Percentiles rank a stretch among this genome's conserved stretches.
These are phyloP conservation scores for Hypoxylon sp. DNA, from an alignment of 2,329 filamentous ascomycete genomes.

Conservation along the genomic window DNA sequence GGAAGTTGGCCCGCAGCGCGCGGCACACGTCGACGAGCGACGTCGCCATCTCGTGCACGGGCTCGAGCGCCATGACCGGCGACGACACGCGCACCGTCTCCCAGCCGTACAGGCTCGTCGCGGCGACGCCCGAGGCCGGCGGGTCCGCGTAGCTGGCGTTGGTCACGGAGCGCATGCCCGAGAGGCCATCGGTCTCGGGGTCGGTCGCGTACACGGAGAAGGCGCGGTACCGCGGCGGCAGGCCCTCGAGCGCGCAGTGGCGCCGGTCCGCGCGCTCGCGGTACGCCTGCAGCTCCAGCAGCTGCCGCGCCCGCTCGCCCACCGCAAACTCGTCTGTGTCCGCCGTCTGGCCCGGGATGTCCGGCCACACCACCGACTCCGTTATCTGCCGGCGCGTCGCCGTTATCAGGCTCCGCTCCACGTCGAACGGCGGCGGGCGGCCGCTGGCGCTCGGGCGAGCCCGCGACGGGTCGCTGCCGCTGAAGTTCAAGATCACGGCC, in stretches of 20 bases:
- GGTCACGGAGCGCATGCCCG: neutral
- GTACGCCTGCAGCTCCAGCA: conserved; percentile 4
- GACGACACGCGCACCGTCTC: conserved; percentile 29
- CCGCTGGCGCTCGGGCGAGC: neutral
- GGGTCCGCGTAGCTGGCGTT: neutral
- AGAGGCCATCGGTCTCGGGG: neutral
- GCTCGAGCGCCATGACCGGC: conserved; percentile 19
- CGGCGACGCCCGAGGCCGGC: neutral
- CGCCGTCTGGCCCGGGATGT: neutral
- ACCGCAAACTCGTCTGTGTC: neutral
- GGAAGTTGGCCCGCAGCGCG: conserved; percentile 20
- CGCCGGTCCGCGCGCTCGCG: neutral
- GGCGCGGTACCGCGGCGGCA: conserved; percentile 24
- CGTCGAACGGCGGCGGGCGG: too few relatives aligned
- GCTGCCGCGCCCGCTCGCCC: neutral
- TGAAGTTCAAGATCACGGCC: neutral
- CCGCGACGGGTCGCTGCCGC: neutral
- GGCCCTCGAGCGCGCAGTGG: conserved; percentile 8
- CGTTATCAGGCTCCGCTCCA: neutral
- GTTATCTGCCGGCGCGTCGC: neutral
- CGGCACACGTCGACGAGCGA: neutral
- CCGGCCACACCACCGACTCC: neutral
- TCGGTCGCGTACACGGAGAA: conserved; percentile 23
- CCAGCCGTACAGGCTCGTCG: conserved; percentile 22
- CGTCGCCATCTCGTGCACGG: too few relatives aligned